Conservation (phyloP, 2,329 filamentous ascomycete species). For the Atkinsonella texensis region DNA sequence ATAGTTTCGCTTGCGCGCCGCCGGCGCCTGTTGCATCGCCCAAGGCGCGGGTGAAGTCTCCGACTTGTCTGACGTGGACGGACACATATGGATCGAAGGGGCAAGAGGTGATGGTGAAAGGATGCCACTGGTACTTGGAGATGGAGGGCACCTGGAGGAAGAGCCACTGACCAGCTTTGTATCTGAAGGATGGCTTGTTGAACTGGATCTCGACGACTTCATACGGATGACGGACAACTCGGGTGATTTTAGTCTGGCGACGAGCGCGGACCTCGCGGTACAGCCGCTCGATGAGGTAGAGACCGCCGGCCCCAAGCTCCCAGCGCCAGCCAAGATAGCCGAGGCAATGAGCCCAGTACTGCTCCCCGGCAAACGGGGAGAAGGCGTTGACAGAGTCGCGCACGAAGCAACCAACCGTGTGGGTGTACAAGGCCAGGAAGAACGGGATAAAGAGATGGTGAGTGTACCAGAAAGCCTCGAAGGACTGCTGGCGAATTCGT, state of each 20-base stretch:
- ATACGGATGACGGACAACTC: constrained; percentile 91
- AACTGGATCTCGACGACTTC: constrained; percentile 98
- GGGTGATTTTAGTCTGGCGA: constrained; percentile 77
- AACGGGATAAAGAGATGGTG: constrained; percentile 98
- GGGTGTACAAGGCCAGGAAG: constrained; percentile 84
- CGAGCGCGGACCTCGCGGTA: constrained; percentile 83
- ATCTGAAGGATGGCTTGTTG: constrained; percentile 88
- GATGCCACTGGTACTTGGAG: constrained; percentile 89
- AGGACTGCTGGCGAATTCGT: constrained; percentile 91
- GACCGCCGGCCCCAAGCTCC: constrained; percentile 75
- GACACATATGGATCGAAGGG: constrained; percentile 92
- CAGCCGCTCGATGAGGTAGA: constrained; percentile 80
- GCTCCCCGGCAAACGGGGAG: constrained; percentile 72
- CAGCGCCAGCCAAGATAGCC: constrained; percentile 96
- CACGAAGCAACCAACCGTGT: constrained; percentile 93
- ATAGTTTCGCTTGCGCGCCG: constrained; percentile 73
- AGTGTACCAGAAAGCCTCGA: constrained; percentile 98
- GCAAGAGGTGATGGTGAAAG: constrained; percentile 97
- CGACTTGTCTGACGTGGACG: constrained; percentile 89
- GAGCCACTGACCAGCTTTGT: constrained; percentile 97
- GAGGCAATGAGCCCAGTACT: constrained; percentile 86
- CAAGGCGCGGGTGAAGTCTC: constrained; percentile 90
- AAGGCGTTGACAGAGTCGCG: constrained; percentile 60
- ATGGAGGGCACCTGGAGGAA: constrained; percentile 89
- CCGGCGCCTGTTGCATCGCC: constrained; percentile 92